phyloP scores from a whole-genome alignment of 257 asterid genomes.

The Jacaranda copaia region DNA sequence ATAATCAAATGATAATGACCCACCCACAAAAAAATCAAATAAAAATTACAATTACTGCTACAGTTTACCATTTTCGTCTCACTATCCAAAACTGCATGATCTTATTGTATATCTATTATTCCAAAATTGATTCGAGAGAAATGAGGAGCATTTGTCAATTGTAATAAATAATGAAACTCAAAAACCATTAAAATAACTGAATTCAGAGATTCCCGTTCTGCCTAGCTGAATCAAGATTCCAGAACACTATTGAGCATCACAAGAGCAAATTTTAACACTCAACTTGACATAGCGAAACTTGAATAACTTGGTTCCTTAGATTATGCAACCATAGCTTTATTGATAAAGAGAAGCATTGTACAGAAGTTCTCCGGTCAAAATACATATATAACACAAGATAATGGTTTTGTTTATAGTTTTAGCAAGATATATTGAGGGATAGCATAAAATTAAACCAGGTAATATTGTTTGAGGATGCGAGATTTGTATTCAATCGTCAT shows the following conservation, averaged over 20 bases:
- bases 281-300: no score
- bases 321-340: not conserved
- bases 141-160: not conserved
- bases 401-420: slow-evolving; percentile 4
- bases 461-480: slow-evolving; percentile 28
- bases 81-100: not conserved
- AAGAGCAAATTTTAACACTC: not conserved
- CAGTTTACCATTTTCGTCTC: not conserved
- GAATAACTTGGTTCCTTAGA: not conserved
- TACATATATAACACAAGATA: slow-evolving; percentile 24
- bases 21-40: no score
- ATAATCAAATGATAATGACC: no score
- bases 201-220: not conserved
- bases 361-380: slow-evolving; percentile 18
- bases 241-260: not conserved
- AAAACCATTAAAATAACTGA: not conserved
- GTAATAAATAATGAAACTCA: not conserved
- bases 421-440: slow-evolving; percentile 7
- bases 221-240: not conserved
- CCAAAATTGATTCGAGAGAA: not conserved
- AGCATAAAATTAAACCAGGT: slow-evolving; percentile 14
- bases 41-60: not conserved
- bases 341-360: slow-evolving; percentile 19
- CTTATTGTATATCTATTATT: not conserved
- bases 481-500: slow-evolving; percentile 27